Conservation (phyloP, 2,329 filamentous ascomycete genomes). For the Ophiostoma sp. region DNA sequence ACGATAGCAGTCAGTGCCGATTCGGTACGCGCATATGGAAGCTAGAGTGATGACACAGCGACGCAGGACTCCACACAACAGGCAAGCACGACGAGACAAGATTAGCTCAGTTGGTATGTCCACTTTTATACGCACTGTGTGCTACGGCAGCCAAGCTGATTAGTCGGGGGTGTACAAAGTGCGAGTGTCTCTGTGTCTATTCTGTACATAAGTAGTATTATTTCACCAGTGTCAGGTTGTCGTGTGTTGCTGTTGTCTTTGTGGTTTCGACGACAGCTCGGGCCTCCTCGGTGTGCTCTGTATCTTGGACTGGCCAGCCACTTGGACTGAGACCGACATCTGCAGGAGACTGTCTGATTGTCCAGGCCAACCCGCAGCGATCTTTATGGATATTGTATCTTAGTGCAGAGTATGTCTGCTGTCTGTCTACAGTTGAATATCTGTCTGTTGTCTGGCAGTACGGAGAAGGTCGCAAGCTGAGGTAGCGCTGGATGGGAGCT, state of each 20-base stretch:
- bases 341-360: no score
- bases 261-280: neutral
- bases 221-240: neutral
- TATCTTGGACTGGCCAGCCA: no score
- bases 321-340: neutral
- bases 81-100: neutral
- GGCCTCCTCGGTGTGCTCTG: no score
- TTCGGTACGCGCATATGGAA: neutral
- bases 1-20: neutral
- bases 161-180: neutral
- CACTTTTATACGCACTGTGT: slow-evolving; percentile 6
- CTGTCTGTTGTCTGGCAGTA: neutral
- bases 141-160: slow-evolving; percentile 1
- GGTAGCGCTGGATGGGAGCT: neutral
- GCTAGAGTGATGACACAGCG: slow-evolving; percentile 7
- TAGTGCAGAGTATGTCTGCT: no score
- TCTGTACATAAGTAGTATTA: neutral
- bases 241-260: neutral
- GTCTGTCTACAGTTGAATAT: no score
- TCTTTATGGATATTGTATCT: no score
- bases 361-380: no score
- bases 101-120: neutral
- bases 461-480: neutral
- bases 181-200: neutral
- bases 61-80: neutral